Evolutionary conservation across 768 basidiomycete genomes (phyloP).

Genomic region (Lactarius hatsudake): DNA sequence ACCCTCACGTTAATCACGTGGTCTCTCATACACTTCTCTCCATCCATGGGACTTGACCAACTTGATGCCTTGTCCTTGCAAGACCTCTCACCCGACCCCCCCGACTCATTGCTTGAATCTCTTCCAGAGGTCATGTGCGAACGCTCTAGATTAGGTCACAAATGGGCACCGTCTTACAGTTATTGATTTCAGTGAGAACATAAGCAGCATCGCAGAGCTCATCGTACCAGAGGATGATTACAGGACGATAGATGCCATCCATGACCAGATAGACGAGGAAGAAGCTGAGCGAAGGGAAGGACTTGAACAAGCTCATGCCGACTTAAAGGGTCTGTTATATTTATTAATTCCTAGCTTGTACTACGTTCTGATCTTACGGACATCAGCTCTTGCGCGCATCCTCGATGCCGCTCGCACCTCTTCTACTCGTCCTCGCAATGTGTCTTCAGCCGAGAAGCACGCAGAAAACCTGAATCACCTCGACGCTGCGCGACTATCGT

Average conservation of each 20-base stretch:
- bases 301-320: slow-evolving; percentile 61
- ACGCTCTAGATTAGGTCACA: background rate
- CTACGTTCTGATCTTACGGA: background rate
- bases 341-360: background rate
- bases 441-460: slow-evolving; percentile 67
- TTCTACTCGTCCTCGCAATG: slow-evolving; percentile 62
- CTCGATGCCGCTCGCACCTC: slow-evolving; percentile 71
- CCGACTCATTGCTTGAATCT: slow-evolving; percentile 3
- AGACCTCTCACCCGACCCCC: background rate
- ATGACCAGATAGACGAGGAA: slow-evolving; percentile 61
- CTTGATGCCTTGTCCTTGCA: background rate
- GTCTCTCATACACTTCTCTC: background rate
- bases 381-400: slow-evolving; percentile 56
- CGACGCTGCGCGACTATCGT: slow-evolving; percentile 57
- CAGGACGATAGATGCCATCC: slow-evolving; percentile 67
- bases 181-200: slow-evolving; percentile 49
- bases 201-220: slow-evolving; percentile 65
- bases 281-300: slow-evolving; percentile 61
- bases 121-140: slow-evolving; percentile 23
- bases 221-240: slow-evolving; percentile 81
- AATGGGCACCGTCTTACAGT: background rate
- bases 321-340: slow-evolving; percentile 53
- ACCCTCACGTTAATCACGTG: slow-evolving; percentile 22
- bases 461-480: slow-evolving; percentile 59
- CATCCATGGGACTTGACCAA: background rate